Evolutionary conservation across 495 filamentous ascomycete species (phyloP), one percentile per base, ranked within the genome.

Genomic region (Neurospora sp.): DNA sequence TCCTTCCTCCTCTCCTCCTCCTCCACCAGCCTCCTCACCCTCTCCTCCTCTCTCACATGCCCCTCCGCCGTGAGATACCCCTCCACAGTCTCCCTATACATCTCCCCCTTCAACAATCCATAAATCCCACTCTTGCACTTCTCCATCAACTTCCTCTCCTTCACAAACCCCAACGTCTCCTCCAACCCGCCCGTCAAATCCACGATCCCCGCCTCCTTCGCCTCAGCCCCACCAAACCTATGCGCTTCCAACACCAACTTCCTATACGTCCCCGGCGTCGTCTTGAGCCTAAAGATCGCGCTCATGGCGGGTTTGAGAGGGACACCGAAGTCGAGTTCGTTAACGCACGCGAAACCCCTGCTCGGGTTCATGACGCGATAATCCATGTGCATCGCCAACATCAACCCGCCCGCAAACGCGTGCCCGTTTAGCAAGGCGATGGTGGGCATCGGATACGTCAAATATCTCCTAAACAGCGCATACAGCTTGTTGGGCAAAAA

Each of bases 361-460:
- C 83, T 36, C 0, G 90, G 88, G 76, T 92, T 92, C 85, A 91
- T 89, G 75, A 93, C 81, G 4, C 92, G 88, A 80, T 94, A 95
- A 80, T 95, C 92, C 83, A 94, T 92, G 80, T 92, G 89, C 91
- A 94, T 93, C 69, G 92, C 90, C 8, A 92, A 81, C 90, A 95
- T 94, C 74, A 94, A 82, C 39, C 91, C 92, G 42, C 86, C 92
- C 19, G 92, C 92, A 79, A 94, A 95, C 70, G 89, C 89, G 79
- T 95, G 92, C n/a, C 92, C 92, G 71, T 93, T 93, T 39, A 95
- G 69, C 2, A 94, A 83, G 17, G 91, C 89, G 69, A 95, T 79
- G 0, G 92, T 94, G n/a, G 92, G 92, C 92, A 94, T 94, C 38
- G 92, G 91, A 78, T 91, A 93, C 72, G 91, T 91, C 45, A 94